Evolutionary conservation across 768 basidiomycete species (phyloP).

Genomic region (Tulasnella sp.): DNA sequence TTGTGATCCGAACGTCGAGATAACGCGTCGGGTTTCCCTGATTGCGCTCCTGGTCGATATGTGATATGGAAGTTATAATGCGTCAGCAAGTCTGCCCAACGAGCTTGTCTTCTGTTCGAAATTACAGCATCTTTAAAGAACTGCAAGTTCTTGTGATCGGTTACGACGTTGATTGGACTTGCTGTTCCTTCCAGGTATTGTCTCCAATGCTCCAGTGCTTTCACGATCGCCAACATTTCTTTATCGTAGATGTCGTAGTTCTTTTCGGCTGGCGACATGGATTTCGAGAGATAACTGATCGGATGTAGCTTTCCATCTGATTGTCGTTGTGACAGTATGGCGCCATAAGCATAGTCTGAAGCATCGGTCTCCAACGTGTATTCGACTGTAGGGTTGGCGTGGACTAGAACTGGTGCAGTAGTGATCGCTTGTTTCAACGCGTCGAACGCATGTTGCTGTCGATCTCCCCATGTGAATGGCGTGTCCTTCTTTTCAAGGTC

Average conservation of each 20-base stretch:
- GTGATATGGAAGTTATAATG: background rate
- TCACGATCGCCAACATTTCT: slow-evolving; percentile 24
- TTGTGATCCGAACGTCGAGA: background rate
- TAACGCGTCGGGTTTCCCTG: slow-evolving; percentile 2
- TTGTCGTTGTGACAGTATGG: slow-evolving; percentile 5
- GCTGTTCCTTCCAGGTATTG: background rate
- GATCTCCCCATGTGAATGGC: slow-evolving; percentile 1
- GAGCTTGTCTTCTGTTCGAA: background rate
- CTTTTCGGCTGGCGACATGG: slow-evolving; percentile 11
- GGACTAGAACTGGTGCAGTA: background rate
- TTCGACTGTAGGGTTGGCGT: background rate
- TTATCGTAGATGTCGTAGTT: slow-evolving; percentile 25
- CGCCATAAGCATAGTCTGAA: slow-evolving; percentile 1
- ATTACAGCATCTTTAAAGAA: slow-evolving; percentile 12
- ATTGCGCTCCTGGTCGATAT: background rate
- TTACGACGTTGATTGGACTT: background rate
- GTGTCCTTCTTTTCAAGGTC: background rate
- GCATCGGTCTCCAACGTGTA: background rate
- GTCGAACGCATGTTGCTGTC: background rate
- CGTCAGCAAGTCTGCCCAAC: background rate
- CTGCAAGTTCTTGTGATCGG: slow-evolving; percentile 5
- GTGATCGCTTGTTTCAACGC: background rate
- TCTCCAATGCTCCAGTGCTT: background rate
- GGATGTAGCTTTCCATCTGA: slow-evolving; percentile 7
- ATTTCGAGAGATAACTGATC: slow-evolving; percentile 10